Evolutionary conservation across 441 rosid species (phyloP).

Genomic region (Croton setiger): DNA sequence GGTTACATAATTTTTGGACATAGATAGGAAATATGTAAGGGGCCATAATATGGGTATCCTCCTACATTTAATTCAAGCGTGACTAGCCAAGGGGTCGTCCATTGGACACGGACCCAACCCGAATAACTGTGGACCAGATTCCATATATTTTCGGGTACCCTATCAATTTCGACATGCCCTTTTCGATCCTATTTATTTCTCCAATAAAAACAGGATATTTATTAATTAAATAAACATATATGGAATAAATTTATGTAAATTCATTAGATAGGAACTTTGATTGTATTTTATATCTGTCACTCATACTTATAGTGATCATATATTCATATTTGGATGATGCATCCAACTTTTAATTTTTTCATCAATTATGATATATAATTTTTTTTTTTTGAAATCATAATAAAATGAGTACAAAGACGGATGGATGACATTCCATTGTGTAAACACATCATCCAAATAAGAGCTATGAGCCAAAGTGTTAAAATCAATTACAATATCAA

Average conservation of each 20-base stretch:
- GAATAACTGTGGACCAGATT: constrained; percentile 1
- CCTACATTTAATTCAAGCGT: constrained; percentile 15
- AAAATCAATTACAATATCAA: too few species aligned
- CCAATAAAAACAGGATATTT: background rate
- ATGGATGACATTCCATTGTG: too few species aligned
- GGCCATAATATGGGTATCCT: background rate
- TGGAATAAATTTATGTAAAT: background rate
- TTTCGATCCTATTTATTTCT: background rate
- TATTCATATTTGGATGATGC: too few species aligned
- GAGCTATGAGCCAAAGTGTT: too few species aligned
- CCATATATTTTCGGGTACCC: constrained; percentile 7
- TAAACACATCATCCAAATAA: too few species aligned
- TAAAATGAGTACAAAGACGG: too few species aligned
- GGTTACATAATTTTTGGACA: background rate
- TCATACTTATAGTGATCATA: too few species aligned
- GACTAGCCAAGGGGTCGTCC: background rate
- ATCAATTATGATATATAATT: too few species aligned
- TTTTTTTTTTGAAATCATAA: too few species aligned
- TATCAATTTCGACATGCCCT: constrained; percentile 16
- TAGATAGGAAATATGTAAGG: background rate
- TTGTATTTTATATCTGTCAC: too few species aligned
- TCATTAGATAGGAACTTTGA: too few species aligned
- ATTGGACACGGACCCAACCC: background rate
- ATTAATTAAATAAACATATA: background rate
- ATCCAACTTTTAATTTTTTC: too few species aligned